Evolutionary conservation across 2,329 filamentous ascomycete species (phyloP).

Genomic region (Sclerotinia subarctica): DNA sequence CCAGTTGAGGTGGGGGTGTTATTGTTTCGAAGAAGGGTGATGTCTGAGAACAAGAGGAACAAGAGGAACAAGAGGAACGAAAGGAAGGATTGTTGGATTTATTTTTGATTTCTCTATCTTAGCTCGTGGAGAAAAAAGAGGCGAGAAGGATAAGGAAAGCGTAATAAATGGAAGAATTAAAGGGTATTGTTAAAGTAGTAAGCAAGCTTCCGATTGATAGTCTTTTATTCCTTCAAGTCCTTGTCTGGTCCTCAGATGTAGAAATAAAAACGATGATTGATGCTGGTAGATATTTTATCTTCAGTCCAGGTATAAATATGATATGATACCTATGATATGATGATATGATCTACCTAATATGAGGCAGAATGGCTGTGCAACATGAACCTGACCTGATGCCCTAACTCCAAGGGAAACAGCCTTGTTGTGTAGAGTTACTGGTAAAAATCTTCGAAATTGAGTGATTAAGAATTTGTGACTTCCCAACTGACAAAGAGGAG

Average conservation of each 20-base stretch:
- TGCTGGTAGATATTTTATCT: neutral
- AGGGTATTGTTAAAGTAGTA: neutral
- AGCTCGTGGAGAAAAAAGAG: constrained; percentile 2
- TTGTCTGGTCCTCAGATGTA: neutral
- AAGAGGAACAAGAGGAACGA: too few relatives aligned
- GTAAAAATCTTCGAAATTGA: neutral
- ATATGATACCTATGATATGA: neutral
- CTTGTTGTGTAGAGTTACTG: neutral
- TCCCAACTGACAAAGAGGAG: neutral
- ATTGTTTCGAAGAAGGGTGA: neutral
- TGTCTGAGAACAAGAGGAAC: neutral
- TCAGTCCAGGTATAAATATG: neutral
- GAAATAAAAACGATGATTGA: neutral
- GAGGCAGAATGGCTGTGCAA: neutral
- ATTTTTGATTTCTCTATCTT: neutral
- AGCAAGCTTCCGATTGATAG: neutral
- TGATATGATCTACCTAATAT: neutral
- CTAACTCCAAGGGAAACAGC: neutral
- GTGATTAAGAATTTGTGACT: neutral
- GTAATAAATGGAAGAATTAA: neutral
- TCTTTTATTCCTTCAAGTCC: neutral
- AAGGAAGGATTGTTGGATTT: neutral
- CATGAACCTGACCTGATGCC: neutral
- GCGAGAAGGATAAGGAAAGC: constrained; percentile 3
- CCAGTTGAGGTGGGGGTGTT: neutral